phyloP scores from a whole-genome alignment of 768 basidiomycete genomes.

The Psilocybe cubensis region DNA sequence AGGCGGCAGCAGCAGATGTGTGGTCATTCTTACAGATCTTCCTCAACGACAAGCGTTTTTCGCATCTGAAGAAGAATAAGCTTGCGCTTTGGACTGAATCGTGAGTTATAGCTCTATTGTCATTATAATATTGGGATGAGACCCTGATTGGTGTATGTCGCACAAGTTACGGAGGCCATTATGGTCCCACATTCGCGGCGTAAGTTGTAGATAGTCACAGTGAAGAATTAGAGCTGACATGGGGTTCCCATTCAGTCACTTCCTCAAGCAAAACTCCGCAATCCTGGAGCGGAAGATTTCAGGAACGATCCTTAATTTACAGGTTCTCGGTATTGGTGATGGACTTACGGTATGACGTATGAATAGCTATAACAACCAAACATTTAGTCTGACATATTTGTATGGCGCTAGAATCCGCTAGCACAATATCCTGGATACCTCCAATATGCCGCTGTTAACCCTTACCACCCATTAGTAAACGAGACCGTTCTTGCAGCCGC shows the following conservation, averaged over 20 bases:
- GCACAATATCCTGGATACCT: constrained; percentile 63
- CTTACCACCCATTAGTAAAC: constrained; percentile 59
- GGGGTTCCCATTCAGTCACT: constrained; percentile 37
- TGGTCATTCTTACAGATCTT: constrained; percentile 73
- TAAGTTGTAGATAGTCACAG: constrained; percentile 19
- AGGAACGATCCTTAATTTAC: constrained; percentile 57
- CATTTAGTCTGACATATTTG: too few relatives aligned
- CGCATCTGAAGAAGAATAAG: constrained; percentile 44
- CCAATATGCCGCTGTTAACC: constrained; percentile 55
- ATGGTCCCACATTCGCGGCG: constrained; percentile 69
- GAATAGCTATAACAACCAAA: too few relatives aligned
- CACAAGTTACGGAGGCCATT: constrained; percentile 69
- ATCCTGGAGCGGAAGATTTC: constrained; percentile 48
- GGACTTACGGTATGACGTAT: constrained; percentile 53
- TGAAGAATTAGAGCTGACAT: background rate
- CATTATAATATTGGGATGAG: background rate
- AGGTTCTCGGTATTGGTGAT: constrained; percentile 63
- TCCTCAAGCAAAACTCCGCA: constrained; percentile 60
- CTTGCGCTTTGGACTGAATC: constrained; percentile 71
- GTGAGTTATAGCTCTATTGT: constrained; percentile 25
- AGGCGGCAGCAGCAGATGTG: constrained; percentile 55
- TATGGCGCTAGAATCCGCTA: constrained; percentile 25
- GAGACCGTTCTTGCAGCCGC: constrained; percentile 41
- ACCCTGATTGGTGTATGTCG: background rate
- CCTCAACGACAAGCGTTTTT: constrained; percentile 55